A percentile compares a stretch with the other conserved stretches of the same genome.
Evolutionary conservation across 176 grass and related monocot species (phyloP).

Genomic region (Eleusine coracana): DNA sequence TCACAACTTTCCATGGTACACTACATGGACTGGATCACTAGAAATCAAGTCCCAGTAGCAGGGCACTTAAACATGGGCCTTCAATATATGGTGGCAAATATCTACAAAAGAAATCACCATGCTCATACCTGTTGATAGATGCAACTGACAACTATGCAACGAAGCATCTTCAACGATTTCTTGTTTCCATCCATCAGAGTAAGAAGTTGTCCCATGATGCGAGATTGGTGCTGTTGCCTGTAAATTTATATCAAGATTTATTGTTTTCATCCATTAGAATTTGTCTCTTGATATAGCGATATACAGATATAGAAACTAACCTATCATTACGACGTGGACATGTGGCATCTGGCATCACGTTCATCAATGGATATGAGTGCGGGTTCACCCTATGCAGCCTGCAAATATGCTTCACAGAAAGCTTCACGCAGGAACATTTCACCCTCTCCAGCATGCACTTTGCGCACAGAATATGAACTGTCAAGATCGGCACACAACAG

Average conservation of each 20-base stretch:
- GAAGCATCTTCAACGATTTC: constrained; percentile 53
- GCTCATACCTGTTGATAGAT: constrained; percentile 82
- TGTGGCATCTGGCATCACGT: constrained; percentile 87
- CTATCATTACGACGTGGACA: constrained; percentile 68
- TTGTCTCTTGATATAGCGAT: not conserved
- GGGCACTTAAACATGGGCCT: constrained; percentile 7
- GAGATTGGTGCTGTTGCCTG: constrained; percentile 78
- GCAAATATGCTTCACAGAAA: constrained; percentile 71
- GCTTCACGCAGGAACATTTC: constrained; percentile 79
- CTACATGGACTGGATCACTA: not conserved
- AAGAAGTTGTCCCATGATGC: constrained; percentile 86
- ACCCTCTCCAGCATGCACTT: constrained; percentile 81
- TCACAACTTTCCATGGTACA: not conserved
- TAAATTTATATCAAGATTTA: not conserved
- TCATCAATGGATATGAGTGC: constrained; percentile 89
- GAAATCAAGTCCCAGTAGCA: not conserved
- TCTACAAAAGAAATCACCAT: not conserved
- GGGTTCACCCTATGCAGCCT: constrained; percentile 68
- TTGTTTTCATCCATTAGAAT: no score
- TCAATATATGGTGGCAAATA: not conserved
- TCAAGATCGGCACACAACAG: not conserved
- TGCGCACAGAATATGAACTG: constrained; percentile 79
- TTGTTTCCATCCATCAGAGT: constrained; percentile 95
- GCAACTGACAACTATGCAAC: constrained; percentile 79
- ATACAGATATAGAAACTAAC: constrained; percentile 36